phyloP scores from a whole-genome alignment of 208 protist genomes.

The Crithidia fasciculata region DNA sequence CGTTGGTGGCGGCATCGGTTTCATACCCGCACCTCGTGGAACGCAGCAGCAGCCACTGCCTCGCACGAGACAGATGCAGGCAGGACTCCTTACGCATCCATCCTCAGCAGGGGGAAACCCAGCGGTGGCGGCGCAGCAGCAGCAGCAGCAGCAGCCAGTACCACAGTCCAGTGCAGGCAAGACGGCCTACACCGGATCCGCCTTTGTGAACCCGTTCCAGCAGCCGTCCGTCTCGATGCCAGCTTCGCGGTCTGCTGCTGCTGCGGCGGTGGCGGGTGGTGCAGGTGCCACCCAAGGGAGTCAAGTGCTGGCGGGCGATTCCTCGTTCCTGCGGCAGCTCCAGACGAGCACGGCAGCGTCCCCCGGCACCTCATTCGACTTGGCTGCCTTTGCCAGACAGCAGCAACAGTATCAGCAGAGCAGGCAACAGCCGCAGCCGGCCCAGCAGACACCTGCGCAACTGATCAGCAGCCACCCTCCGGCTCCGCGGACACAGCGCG shows the following conservation, averaged over 20 bases:
- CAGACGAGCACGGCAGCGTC: background rate
- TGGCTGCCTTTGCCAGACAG: background rate
- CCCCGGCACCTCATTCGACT: background rate
- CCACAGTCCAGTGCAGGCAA: background rate
- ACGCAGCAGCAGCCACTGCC: background rate
- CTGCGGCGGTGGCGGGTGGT: background rate
- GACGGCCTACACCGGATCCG: background rate
- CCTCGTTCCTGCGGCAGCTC: background rate
- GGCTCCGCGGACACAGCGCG: background rate
- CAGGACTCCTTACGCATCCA: background rate
- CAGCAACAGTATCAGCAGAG: background rate
- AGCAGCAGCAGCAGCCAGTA: background rate
- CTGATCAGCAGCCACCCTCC: background rate
- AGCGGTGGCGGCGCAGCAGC: background rate
- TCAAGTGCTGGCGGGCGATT: too few species aligned
- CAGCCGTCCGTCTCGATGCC: background rate
- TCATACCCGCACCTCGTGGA: background rate
- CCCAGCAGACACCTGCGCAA: background rate
- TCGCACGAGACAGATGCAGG: background rate
- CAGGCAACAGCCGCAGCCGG: background rate
- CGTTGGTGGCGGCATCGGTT: too few species aligned
- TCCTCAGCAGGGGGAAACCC: background rate
- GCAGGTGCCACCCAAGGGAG: background rate
- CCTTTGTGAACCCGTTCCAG: conserved; percentile 12
- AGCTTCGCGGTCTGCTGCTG: background rate